Base-by-base conservation (phyloP, 2,329 filamentous ascomycete genomes). In the Ophiognomonia clavigignenti-juglandacearum region DNA sequence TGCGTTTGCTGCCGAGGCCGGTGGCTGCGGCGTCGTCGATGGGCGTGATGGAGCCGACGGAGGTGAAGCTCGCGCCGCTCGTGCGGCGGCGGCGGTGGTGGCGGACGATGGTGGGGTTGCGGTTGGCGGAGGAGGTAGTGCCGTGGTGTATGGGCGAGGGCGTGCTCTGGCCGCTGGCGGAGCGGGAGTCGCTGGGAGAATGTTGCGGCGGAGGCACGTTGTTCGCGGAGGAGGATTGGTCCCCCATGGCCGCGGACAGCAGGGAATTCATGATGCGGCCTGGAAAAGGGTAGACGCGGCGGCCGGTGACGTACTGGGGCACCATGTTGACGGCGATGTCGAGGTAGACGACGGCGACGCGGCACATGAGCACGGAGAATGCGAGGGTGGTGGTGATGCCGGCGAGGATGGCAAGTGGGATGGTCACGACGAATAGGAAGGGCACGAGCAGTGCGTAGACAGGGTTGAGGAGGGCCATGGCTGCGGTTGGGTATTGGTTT, bases 331-430 rank as follows among this genome's bases (percentile, higher is more conserved):
- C 62, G 36, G 71, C 75, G 43, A 86, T 69, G 57, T 86, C 81
- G 51, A 84, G 64, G 58, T 85, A 86, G 47, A 85, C 75, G 43
- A 84, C 59, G 38, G 76, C 66, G 20, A 83, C 74, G 20, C 82
- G 75, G 52, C 83, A 64, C 57, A 79, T 72, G 40, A 87, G 73
- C 29, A 84, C 70, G 31, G 75, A 69, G 53, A 83, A 77, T 32
- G 83, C 80, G 39, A 85, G 55, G 4, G 72, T 73, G 45, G 82
- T 81, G 26, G 83, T 86, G 53, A 85, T 65, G 53, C 73, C 75
- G 43, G 83, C 83, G 45, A 82, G 75, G 41, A 85, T 59, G 55
- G 79, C 73, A 44, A 86, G 71, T 8, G 83, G 83, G 11, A 85
- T 65, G 19, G 81, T 82, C 57, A 83, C 69, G 53, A 84, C 53